These are phyloP conservation scores for Immersiporthe knoxdaviesiana DNA, from an alignment of 2,329 filamentous ascomycete genomes.

Conservation along the genomic window DNA sequence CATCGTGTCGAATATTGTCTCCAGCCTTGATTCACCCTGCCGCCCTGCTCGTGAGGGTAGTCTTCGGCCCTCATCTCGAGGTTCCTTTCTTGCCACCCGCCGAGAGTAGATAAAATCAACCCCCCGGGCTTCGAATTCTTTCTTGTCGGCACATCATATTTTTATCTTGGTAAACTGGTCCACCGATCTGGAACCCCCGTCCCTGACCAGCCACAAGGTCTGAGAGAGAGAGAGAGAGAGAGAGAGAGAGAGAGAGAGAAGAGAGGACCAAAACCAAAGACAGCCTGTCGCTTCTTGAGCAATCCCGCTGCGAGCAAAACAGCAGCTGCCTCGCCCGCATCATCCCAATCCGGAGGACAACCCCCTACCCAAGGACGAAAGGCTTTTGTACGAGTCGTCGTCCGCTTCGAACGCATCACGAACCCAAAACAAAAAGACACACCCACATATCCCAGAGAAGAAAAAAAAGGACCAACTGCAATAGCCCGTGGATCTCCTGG, in stretches of 20 bases:
- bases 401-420: conserved; percentile 6
- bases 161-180: background rate
- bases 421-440: conserved; percentile 15
- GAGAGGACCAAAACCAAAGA: no score
- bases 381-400: conserved; percentile 27
- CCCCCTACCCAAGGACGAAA: conserved; percentile 15
- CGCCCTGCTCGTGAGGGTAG: conserved; percentile 28
- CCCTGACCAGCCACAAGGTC: conserved; percentile 19
- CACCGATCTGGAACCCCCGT: conserved; percentile 24
- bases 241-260: background rate
- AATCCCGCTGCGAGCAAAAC: conserved; percentile 19
- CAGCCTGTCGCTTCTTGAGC: conserved; percentile 26
- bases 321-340: conserved; percentile 22
- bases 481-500: conserved; percentile 29
- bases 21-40: conserved; percentile 24
- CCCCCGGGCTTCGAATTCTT: conserved; percentile 19
- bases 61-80: conserved; percentile 25
- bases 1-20: conserved; percentile 23
- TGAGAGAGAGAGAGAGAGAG: conserved; percentile 4
- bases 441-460: conserved; percentile 22
- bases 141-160: background rate
- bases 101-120: conserved; percentile 27
- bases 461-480: conserved; percentile 27
- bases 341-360: conserved; percentile 20
- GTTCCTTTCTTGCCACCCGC: conserved; percentile 23